phyloP scores from a whole-genome alignment of 2,329 filamentous ascomycete genomes.

The Bipolaris sorokiniana region DNA sequence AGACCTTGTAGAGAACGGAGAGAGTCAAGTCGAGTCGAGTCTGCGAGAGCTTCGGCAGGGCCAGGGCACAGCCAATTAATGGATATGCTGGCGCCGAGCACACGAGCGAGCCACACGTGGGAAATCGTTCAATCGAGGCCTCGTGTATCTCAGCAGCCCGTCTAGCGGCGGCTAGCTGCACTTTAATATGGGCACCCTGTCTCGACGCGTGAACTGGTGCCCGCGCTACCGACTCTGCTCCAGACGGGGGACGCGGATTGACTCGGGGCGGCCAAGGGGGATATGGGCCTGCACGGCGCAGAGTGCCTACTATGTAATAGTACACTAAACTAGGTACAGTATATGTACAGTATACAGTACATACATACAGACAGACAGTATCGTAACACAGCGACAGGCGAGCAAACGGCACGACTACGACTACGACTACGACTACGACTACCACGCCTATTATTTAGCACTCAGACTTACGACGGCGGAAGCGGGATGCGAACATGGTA shows the following conservation, averaged over 20 bases:
- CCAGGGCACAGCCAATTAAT: slow-evolving; percentile 39
- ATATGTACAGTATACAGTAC: no score
- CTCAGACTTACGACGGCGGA: background rate
- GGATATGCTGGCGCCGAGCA: slow-evolving; percentile 31
- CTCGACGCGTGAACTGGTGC: slow-evolving; percentile 31
- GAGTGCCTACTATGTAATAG: background rate
- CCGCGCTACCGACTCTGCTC: slow-evolving; percentile 19
- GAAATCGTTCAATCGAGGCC: slow-evolving; percentile 49
- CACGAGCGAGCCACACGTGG: slow-evolving; percentile 44
- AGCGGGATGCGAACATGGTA: slow-evolving; percentile 15
- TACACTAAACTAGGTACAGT: background rate
- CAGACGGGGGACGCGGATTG: slow-evolving; percentile 9
- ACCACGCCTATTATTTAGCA: no score
- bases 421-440: no score
- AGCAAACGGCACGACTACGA: background rate
- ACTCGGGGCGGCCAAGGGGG: slow-evolving; percentile 1
- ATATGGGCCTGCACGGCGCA: background rate
- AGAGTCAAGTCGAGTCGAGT: slow-evolving; percentile 16
- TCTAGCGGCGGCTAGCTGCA: slow-evolving; percentile 48
- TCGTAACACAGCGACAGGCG: no score
- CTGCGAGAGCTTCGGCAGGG: slow-evolving; percentile 29
- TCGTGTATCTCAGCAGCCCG: slow-evolving; percentile 46
- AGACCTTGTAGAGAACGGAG: slow-evolving; percentile 27
- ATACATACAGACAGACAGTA: background rate
- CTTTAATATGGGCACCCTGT: slow-evolving; percentile 38